phyloP scores from a whole-genome alignment of 1,139 yeast genomes.

The Taphrina communis region DNA sequence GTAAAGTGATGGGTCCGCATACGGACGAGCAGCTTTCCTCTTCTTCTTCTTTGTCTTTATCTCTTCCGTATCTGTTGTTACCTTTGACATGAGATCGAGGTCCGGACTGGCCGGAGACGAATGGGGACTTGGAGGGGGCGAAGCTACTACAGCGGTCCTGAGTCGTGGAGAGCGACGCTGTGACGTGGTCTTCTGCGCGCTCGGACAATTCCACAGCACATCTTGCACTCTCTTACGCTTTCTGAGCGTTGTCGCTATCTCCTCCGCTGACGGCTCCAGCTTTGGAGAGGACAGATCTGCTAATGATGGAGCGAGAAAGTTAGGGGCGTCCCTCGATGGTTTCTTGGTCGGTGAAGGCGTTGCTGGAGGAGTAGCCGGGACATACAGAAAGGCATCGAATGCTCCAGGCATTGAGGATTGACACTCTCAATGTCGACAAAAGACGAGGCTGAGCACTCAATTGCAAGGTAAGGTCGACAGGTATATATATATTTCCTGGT shows the following conservation, averaged over 20 bases:
- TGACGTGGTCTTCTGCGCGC: background rate
- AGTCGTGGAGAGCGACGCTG: conserved; percentile 8
- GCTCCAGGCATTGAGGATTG: conserved; percentile 8
- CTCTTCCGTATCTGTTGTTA: background rate
- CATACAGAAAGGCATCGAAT: conserved; percentile 24
- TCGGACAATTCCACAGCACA: background rate
- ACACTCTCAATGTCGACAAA: too few species aligned
- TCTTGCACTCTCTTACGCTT: conserved; percentile 1
- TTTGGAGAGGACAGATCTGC: conserved; percentile 1
- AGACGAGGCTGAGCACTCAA: too few species aligned
- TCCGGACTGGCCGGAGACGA: background rate
- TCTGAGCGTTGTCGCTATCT: background rate
- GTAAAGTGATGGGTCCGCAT: conserved; percentile 48
- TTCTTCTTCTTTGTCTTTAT: conserved; percentile 5
- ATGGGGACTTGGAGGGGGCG: conserved; percentile 5
- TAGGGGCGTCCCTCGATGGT: background rate
- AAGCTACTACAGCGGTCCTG: background rate
- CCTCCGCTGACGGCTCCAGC: background rate
- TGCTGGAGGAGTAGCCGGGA: conserved; percentile 22
- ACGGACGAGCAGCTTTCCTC: conserved; percentile 42
- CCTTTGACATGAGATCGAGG: background rate
- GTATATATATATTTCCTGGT: background rate
- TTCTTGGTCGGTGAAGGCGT: conserved; percentile 29
- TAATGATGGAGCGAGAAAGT: conserved; percentile 1
- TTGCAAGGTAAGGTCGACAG: background rate